Base-by-base conservation (phyloP, 1,139 yeast species). In the Yamadazyma mexicana region DNA sequence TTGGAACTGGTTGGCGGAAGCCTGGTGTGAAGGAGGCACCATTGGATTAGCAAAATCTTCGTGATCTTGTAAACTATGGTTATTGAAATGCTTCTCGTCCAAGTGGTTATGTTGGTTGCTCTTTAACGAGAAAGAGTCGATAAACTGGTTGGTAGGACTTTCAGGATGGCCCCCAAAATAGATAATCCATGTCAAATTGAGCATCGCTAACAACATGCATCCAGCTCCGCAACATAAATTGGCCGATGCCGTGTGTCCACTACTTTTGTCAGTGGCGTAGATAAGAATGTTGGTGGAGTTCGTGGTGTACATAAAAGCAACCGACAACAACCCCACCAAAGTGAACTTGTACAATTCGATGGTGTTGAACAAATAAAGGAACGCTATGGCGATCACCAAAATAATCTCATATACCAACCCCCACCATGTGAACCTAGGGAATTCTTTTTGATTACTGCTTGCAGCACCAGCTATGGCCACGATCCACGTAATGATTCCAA, bases 351-450 rank as follows among this genome's bases (percentile, higher is more conserved):
- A 88, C 47, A 80, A 74, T 56, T 86, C 89, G 43, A 87, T 71
- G 38, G 81, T 68, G 60, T 86, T 83, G 54, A 79, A 77, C 41
- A 83, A 73, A 52, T 88, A 85, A 28, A 87, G 67, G 31, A 79
- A 56, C 22, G 82, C 63, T 37, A 89, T 72, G 26, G 76, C 61
- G 6, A 70, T 42, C 23, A 87, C 74, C 30, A 88, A 56, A 27
- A 86, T 49, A 26, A 89, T 68, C 64, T 92, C 81, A 56, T 81
- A 92, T 6, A 86, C 92, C n/a, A 92, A 64, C 3, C 96, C 96
- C 98, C 98, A 92, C 98, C 98, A 92, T 7, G 94, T 78, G 61
- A 92, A 86, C 49, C 81, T 78, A 96, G 97, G 58, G 83, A 87
- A 10, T 52, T 53, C 32, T 50, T 52, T 9, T 74, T 64, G 39